Base-by-base conservation (phyloP, 2,329 filamentous ascomycete genomes). In the Neophaeococcomyces mojaviensis region DNA sequence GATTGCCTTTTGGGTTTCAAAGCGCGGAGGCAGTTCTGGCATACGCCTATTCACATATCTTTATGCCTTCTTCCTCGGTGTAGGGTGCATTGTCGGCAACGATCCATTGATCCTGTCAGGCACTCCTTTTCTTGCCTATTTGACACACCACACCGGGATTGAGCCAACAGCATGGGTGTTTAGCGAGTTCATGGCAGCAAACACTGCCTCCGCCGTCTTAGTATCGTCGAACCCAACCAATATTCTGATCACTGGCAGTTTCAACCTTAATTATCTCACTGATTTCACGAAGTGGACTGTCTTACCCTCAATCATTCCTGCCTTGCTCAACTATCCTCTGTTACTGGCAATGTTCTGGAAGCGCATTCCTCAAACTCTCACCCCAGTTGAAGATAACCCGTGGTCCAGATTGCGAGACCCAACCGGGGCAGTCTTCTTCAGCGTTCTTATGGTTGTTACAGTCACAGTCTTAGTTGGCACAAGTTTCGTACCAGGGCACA, bases 161-260 rank as follows among this genome's bases (percentile, higher is more conserved):
- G 51, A 53, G 22, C 55, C 55, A 10, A 49, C 48, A 13, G 49
- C 55, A 28, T 57, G 55, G 55, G 46, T 55, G 13, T 57, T 57
- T 40, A 51, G 49, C 34, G 55, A 57, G 38, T 57, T 57, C 43
- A 57, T 57, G 55, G 55, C 55, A 8, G 55, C 55, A 4, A 57
- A 57, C 82, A 83, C 87, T 39, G 79, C 79, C 2, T 87, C 84
- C 0, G 82, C 84, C 0, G 84, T 87, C 19, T 68, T 88, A 10
- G 84, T 88, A 8, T 87, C 84, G 0, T 87, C 83, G 0, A 88
- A 88, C 49, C 84, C 84, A 0, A 87, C 84, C 2, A 57, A 57
- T 20, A 51, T 57, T 30, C 49, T 57, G 31, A 57, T 57, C 35
- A 46, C 55, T 2, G 52, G 55, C 4, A 55, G 53, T 31, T 57